Evolutionary conservation across 192 early-diverging fungal genomes (phyloP).

Genomic region (Chytriomyces hyalinus): DNA sequence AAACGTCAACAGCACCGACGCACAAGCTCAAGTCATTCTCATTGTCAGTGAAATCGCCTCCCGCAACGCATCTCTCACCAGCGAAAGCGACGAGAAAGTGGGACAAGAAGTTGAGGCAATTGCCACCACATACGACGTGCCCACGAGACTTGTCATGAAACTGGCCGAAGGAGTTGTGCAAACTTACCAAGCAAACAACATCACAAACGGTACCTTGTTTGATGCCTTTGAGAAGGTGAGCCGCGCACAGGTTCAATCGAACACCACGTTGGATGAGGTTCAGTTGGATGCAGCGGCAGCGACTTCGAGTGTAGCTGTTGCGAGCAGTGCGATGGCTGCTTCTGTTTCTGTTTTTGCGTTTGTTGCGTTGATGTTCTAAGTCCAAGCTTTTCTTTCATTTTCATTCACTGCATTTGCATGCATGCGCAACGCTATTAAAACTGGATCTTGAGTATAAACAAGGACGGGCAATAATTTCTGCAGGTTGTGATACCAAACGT

Average conservation of each 20-base stretch:
- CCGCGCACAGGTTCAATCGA: neutral
- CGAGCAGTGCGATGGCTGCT: too few relatives aligned
- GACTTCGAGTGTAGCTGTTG: too few relatives aligned
- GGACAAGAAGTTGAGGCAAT: neutral
- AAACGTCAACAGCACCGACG: neutral
- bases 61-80: neutral
- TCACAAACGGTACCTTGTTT: neutral
- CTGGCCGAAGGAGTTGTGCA: neutral
- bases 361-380: too few relatives aligned
- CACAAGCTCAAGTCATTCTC: neutral
- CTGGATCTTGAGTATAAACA: too few relatives aligned
- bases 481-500: too few relatives aligned
- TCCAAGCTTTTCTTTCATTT: too few relatives aligned
- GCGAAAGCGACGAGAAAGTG: neutral
- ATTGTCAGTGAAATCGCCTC: neutral
- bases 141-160: neutral
- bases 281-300: too few relatives aligned
- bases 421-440: too few relatives aligned
- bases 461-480: too few relatives aligned
- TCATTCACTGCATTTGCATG: too few relatives aligned
- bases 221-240: neutral
- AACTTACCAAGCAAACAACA: neutral
- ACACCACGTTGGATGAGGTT: too few relatives aligned
- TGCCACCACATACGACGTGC: neutral
- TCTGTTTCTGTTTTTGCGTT: too few relatives aligned